Base-by-base conservation (phyloP, 176 grass and related monocot genomes). In the Musa acuminata region DNA sequence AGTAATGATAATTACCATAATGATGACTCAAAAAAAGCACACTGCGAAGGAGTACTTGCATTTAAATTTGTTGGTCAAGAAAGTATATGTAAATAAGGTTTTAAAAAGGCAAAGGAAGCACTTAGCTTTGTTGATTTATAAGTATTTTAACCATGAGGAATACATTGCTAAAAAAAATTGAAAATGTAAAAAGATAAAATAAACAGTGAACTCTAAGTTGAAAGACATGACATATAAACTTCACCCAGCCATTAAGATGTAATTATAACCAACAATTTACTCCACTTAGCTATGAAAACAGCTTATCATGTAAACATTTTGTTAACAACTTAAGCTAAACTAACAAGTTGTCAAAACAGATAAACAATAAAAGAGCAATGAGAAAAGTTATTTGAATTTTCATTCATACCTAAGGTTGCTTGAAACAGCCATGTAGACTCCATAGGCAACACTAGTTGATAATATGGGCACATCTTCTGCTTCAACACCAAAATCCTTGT, bases 381-480 rank as follows among this genome's bases (percentile, higher is more conserved):
- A n/a, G 57, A 29, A 58, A 13, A 52, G 4, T 43, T 43, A 53
- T 55, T 60, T 55, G 49, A 63, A 20, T 77, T 49, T 49, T 11
- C 0, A 73, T 52, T 21, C 17, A 73, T 90, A 96, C 93, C 94
- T 90, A 76, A 97, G 87, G 81, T 97, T 97, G 84, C 94, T 97
- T 69, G 94, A 97, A 82, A 93, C 49, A 22, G 94, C 87, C 94
- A 97, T 97, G 85, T 97, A 97, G 72, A 97, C 78, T 80, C 94
- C 94, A 83, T 97, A 97, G 12, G 87, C 90, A 85, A 91, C 75
- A 64, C 90, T 93, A 55, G 94, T 97, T 66, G 81, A 80, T 72
- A 96, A 5, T 63, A 97, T 83, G 53, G 94, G 90, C 51, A 97
- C 72, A 80, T 87, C 82, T 53, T 97, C 87, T 17, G 72, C 77